Base-by-base conservation (phyloP, 768 basidiomycete genomes). In the Agaricus blazei region DNA sequence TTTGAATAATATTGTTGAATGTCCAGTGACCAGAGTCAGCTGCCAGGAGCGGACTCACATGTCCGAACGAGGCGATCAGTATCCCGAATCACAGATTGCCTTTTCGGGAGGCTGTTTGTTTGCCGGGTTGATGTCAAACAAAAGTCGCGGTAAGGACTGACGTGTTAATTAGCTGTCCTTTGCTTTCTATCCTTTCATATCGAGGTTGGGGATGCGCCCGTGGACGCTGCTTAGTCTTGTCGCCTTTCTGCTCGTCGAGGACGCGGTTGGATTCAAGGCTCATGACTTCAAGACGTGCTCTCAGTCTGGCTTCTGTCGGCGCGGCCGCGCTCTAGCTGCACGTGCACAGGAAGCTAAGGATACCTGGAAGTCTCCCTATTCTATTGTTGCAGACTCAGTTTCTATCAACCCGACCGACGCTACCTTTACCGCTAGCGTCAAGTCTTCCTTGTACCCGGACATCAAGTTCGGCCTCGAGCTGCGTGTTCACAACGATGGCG, bases 241-340 rank as follows among this genome's bases (percentile, higher is more conserved):
- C 40, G 62, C 68, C 45, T 60, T 77, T 44, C 66, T 76, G 26
- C 48, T 74, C 23, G 58, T 64, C 14, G 69, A 73, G 41, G 67
- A 73, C 54, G 67, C 75, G 5, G 62, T 78, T 28, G 83, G 87
- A 36, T 82, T 90, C 71, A 90, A 90, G 73, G 73, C 77, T 19
- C 79, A 87, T 57, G 93, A 98, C 70, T 99, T 95, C 80, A 98
- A 97, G 71, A 92, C 84, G 55, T 98, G 97, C 65, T 78, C 80
- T n/a, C 92, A 98, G 70, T 83, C 93, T 0, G 94, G 90, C 19
- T 98, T 99, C 72, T 98, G 97, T 75, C 82, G 91, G 58, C 68
- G 75, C 59, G 93, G 94, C 50, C 85, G 96, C 46, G 89, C 88
- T 0, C 82, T 99, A 44, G 82, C 93, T 56, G 74, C 79, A 8